Percentiles rank a stretch among this genome's conserved stretches.
Evolutionary conservation across 108 stramenopile genomes (phyloP).

Genomic region (Conticribra weissflogii): DNA sequence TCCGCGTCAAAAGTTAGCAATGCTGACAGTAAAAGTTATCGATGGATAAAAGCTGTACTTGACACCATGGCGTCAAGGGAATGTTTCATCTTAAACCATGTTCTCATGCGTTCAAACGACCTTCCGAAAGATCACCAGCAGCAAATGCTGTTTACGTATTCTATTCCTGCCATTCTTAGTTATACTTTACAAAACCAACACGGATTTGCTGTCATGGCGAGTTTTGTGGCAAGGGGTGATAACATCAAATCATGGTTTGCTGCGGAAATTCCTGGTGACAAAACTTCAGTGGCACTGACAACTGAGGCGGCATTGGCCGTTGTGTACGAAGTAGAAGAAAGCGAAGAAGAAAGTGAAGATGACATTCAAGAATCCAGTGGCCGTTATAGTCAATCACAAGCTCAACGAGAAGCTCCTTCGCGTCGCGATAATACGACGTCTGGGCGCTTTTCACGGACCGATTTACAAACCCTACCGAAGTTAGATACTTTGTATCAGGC

Average conservation of each 20-base stretch:
- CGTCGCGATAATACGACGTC: constrained; percentile 1
- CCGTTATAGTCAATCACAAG: constrained; percentile 22
- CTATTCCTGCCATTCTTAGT: constrained; percentile 35
- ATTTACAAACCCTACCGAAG: constrained; percentile 64
- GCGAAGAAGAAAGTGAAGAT: constrained; percentile 54
- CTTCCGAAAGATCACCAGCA: not conserved
- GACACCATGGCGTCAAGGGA: constrained; percentile 30
- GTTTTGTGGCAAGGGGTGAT: constrained; percentile 41
- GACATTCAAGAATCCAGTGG: not conserved
- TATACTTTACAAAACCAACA: constrained; percentile 40
- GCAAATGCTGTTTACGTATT: constrained; percentile 12
- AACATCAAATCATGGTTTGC: constrained; percentile 27
- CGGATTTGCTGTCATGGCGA: constrained; percentile 37
- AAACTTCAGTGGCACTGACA: not conserved
- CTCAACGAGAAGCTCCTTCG: constrained; percentile 3
- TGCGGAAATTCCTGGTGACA: not conserved
- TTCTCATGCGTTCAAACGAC: constrained; percentile 12
- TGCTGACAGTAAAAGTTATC: too few species aligned
- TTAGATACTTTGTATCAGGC: constrained; percentile 66
- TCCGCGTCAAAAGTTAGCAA: too few species aligned
- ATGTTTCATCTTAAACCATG: constrained; percentile 22
- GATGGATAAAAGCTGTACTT: constrained; percentile 13
- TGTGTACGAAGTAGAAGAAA: constrained; percentile 44
- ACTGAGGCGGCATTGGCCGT: constrained; percentile 15
- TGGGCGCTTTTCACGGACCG: constrained; percentile 50